Evolutionary conservation across 2,329 filamentous ascomycete species (phyloP).

Genomic region (Apiospora aurea): DNA sequence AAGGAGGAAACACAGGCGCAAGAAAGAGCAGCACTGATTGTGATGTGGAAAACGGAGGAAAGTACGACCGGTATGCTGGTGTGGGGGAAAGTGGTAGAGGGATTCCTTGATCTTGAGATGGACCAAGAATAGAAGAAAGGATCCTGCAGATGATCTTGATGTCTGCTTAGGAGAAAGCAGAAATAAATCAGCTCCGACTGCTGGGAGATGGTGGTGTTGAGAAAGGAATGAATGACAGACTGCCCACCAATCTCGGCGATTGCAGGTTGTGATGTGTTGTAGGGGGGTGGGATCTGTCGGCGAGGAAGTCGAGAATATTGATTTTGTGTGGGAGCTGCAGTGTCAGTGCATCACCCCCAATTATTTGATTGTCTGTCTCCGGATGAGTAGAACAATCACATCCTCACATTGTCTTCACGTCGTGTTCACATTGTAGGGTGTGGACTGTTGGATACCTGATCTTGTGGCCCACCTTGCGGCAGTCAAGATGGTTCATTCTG

Average conservation of each 20-base stretch:
- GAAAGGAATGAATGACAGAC: background rate
- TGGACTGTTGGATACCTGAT: background rate
- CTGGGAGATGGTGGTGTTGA: background rate
- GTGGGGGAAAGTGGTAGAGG: background rate
- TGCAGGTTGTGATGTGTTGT: background rate
- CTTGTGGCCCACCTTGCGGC: background rate
- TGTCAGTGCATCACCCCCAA: background rate
- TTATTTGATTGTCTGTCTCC: background rate
- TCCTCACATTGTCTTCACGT: conserved; percentile 5
- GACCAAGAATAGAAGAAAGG: background rate
- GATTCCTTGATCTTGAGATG: background rate
- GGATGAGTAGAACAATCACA: background rate
- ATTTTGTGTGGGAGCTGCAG: background rate
- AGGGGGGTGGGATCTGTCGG: background rate
- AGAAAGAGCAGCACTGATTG: background rate
- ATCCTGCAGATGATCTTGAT: background rate
- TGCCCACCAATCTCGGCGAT: background rate
- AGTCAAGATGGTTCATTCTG: background rate
- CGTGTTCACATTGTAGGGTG: background rate
- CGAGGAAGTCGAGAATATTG: background rate
- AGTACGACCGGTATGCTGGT: background rate
- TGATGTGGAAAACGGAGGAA: background rate
- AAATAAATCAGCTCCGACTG: background rate
- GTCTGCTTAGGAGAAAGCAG: background rate
- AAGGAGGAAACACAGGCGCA: background rate